Evolutionary conservation across 148 eudicot genomes (phyloP), one percentile per base, ranked within the genome.

Genomic region (Mesembryanthemum crystallinum): DNA sequence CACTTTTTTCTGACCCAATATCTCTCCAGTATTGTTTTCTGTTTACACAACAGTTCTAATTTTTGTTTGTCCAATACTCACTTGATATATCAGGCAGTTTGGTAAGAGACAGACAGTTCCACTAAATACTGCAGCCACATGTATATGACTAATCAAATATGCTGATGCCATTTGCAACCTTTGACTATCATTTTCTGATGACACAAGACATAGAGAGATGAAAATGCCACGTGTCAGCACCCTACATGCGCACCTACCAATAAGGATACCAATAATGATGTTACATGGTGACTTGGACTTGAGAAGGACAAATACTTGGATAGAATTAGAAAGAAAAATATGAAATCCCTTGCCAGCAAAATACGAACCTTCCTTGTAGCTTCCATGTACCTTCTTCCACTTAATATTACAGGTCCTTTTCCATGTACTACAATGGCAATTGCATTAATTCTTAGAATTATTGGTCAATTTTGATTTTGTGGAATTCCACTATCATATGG

Each of bases 401-500:
- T 64, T 17, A 64, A 6, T 0, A 13, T 1, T 5, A 64, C 3
- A 67, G 21, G 55, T 25, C 55, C 8, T 47, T 47, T 69, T 54
- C 32, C 45, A 47, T 47, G 55, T 67, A 45, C 68, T 25, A 24
- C 71, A 1, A 49, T 62, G 33, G 35, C 54, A 18, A 68, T 58
- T 25, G 18, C 67, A 45, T 43, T 29, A 27, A 29, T 57, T 43
- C 10, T 30, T 15, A 17, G 45, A 45, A 32, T 63, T 72, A 29
- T 39, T 63, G 64, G 80, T 66, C 78, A 54, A 15, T 32, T 54
- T 39, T n/a, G n/a, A n/a, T 23, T 63, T 7, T 43, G 65, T 51
- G 80, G 51, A 77, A 71, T 21, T 69, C 74, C 47, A 69, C 79
- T 68, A 60, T n/a, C 37, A 77, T 45, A 7, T 64, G 70, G 32